Percentiles rank a stretch among this genome's conserved stretches.
Evolutionary conservation across 306 rosid genomes (phyloP).

Genomic region (Cucumis sativus): DNA sequence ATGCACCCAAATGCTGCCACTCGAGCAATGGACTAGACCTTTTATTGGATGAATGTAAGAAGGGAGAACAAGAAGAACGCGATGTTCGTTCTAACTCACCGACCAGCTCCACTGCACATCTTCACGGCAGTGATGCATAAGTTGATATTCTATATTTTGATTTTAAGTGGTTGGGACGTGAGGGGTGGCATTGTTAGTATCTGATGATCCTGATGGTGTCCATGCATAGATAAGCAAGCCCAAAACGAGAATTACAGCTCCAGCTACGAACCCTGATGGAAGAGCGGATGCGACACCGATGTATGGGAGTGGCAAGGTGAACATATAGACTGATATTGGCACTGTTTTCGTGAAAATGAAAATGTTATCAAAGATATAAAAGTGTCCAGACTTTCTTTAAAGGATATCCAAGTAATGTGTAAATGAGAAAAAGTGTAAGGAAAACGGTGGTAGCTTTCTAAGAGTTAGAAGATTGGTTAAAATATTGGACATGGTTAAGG

Average conservation of each 20-base stretch:
- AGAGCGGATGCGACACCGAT: conserved; percentile 60
- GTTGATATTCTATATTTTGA: not conserved
- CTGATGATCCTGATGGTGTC: conserved; percentile 24
- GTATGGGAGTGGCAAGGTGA: conserved; percentile 80
- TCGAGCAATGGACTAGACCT: not conserved
- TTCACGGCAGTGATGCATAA: not conserved
- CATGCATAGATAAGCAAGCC: conserved; percentile 66
- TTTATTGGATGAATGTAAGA: not conserved
- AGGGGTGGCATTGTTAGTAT: not conserved
- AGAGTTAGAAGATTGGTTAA: not conserved
- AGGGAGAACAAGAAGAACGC: not conserved
- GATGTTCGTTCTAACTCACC: not conserved
- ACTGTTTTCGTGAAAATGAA: conserved; percentile 33
- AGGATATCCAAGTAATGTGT: not conserved
- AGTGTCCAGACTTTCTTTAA: not conserved
- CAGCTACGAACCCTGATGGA: conserved; percentile 69
- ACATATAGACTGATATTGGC: conserved; percentile 58
- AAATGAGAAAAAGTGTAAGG: not conserved
- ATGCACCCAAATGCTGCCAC: not conserved
- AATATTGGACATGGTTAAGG: not conserved
- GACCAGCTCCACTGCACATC: not conserved
- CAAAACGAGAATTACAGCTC: conserved; percentile 46
- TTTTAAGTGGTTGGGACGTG: not conserved
- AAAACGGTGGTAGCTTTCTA: not conserved
- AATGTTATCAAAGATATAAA: not conserved